Base-by-base conservation (phyloP, 495 filamentous ascomycete species). In the Tricharina praecox region DNA sequence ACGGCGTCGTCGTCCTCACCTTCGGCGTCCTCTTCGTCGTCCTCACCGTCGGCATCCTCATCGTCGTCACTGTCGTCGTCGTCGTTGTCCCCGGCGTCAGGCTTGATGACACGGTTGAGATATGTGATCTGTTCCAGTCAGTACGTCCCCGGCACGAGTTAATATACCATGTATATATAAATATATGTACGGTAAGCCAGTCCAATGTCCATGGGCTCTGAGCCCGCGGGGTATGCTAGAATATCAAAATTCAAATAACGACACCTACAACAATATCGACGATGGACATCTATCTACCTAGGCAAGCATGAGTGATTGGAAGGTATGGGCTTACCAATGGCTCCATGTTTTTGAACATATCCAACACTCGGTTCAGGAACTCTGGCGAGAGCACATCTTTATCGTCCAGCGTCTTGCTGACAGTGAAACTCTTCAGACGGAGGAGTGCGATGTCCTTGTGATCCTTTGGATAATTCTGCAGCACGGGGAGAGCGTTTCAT, bases 91-190 rank as follows among this genome's bases (percentile, higher is more conserved):
- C n/a, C n/a, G n/a, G 60, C 50, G 35, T 75, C 73, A 30, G 73
- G 74, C 74, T 75, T 76, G 49, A 75, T 68, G 34, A 74, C 63
- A 53, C 67, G 68, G 52, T 77, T 77, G 47, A 77, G 66, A 64
- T 74, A 75, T 45, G 68, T 72, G 50, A 77, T 70, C 72, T 75
- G 62, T 51, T n/a, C n/a, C n/a, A n/a, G n/a, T n/a, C n/a, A n/a
- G n/a, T n/a, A n/a, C n/a, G n/a, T n/a, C n/a, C n/a, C n/a, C n/a
- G n/a, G n/a, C n/a, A n/a, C n/a, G 38, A 13, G 23, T 28, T 32
- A 32, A 32, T 32, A 32, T 32, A 32, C n/a, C n/a, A n/a, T n/a
- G n/a, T n/a, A n/a, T n/a, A n/a, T n/a, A n/a, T n/a, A n/a, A n/a
- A n/a, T n/a, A n/a, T n/a, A n/a, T n/a, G n/a, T 32, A 32, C 28